Evolutionary conservation across 2,329 filamentous ascomycete species (phyloP).

Genomic region (Aspergillus brasiliensis): DNA sequence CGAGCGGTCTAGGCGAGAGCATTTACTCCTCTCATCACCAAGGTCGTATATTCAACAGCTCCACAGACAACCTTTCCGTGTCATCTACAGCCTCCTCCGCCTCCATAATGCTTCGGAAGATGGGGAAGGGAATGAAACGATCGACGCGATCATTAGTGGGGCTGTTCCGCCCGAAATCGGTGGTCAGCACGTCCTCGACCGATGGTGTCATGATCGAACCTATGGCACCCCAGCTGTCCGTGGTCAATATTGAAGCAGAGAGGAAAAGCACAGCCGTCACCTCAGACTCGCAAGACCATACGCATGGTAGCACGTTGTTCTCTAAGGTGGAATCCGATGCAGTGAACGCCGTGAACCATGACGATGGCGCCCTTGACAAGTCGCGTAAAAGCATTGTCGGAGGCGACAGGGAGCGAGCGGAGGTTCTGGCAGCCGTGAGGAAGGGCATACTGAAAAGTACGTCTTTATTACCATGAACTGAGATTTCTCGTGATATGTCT

Average conservation of each 20-base stretch:
- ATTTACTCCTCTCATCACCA: slow-evolving; percentile 77
- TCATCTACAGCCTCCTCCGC: slow-evolving; percentile 53
- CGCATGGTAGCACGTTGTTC: slow-evolving; percentile 74
- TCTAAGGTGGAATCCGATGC: slow-evolving; percentile 83
- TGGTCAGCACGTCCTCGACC: slow-evolving; percentile 70
- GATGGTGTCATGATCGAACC: slow-evolving; percentile 67
- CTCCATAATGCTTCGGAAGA: slow-evolving; percentile 74
- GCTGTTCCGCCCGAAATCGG: slow-evolving; percentile 90
- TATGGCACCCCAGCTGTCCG: slow-evolving; percentile 83
- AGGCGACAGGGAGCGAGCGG: slow-evolving; percentile 84
- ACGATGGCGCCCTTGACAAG: slow-evolving; percentile 45
- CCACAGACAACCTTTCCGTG: slow-evolving; percentile 80
- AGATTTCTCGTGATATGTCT: neutral
- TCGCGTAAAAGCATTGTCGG: slow-evolving; percentile 87
- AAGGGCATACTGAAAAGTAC: slow-evolving; percentile 94
- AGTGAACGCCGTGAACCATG: slow-evolving; percentile 57
- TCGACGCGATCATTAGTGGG: slow-evolving; percentile 87
- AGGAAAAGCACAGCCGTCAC: slow-evolving; percentile 80
- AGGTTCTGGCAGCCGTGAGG: slow-evolving; percentile 86
- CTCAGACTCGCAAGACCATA: slow-evolving; percentile 62
- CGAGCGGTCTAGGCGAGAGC: slow-evolving; percentile 83
- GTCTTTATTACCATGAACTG: slow-evolving; percentile 28
- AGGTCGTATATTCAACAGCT: slow-evolving; percentile 81
- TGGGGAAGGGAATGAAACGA: slow-evolving; percentile 98
- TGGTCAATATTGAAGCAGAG: slow-evolving; percentile 95